Base-by-base conservation (phyloP, 169 alveolate species). In the Plasmodium reichenowi region DNA sequence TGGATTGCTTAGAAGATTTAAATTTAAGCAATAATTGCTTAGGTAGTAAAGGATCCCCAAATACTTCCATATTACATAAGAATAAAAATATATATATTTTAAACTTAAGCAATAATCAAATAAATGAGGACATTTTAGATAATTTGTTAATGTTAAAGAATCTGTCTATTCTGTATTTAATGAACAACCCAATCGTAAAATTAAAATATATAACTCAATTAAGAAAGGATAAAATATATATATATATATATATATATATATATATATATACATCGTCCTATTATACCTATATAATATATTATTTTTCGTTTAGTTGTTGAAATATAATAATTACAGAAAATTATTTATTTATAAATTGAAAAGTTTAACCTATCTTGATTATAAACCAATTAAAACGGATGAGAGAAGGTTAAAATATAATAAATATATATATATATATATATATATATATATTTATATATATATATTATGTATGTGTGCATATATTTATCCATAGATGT, bases 131-230 rank as follows among this genome's bases (percentile, higher is more conserved):
- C 58, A 72, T 85, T 85, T 29, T 85, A 50, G 52, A 70, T 6
- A 38, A 71, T 52, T 58, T 85, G 12, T 20, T 45, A 29, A 22
- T 38, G 2, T 6, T 85, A 50, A 26, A 85, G 13, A 47, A 60
- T 22, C 24, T 85, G 45, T 59, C 74, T n/a, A 56, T 71, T 70
- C 29, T 85, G 52, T 85, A 85, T 71, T 59, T 72, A 50, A 59
- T 71, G 86, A 70, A 70, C 50, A 85, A 85, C 70, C 92, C 92
- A 24, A 62, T 71, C 45, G 92, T 85, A 85, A 71, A 32, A 45
- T 38, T 38, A 38, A 38, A 38, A 38, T 7, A 38, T 38, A 5
- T 38, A 38, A 38, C 59, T 12, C 50, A 32, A 5, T 48, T 26
- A 63, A 9, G 15, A 59, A 59, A 7, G 38, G 29, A 17, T 62